A percentile compares a stretch with the other conserved stretches of the same genome.
phyloP scores from a whole-genome alignment of 352 stramenopile genomes.

The Pseudoperonospora humuli region DNA sequence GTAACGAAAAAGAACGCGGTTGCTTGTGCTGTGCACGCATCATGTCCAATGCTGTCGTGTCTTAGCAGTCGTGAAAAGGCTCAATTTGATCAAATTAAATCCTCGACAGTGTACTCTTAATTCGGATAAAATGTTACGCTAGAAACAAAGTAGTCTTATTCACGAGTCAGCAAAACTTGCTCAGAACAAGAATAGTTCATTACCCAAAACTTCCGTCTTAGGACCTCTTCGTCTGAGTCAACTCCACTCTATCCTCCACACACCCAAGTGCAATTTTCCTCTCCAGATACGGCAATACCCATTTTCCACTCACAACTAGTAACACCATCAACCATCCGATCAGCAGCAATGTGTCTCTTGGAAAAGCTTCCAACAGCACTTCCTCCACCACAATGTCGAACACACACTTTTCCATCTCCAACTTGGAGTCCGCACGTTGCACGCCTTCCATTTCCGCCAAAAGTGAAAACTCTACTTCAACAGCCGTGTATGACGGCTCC shows the following conservation, averaged over 20 bases:
- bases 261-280: conserved; percentile 44
- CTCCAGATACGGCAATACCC: conserved; percentile 40
- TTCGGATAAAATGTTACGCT: too few species aligned
- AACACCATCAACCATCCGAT: conserved; percentile 47
- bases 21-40: too few species aligned
- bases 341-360: conserved; percentile 41
- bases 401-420: conserved; percentile 34
- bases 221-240: conserved; percentile 19
- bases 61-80: too few species aligned
- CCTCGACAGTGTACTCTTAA: too few species aligned
- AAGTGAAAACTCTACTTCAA: conserved; percentile 42
- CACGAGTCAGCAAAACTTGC: too few species aligned
- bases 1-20: too few species aligned
- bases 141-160: too few species aligned
- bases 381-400: conserved; percentile 75
- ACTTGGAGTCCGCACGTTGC: conserved; percentile 24
- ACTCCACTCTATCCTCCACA: conserved; percentile 22
- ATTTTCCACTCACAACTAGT: conserved; percentile 24
- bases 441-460: conserved; percentile 45
- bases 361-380: conserved; percentile 47
- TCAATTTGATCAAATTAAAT: too few species aligned
- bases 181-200: too few species aligned
- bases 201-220: too few species aligned
- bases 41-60: too few species aligned
- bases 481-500: conserved; percentile 7